Evolutionary conservation across 1,284 basidiomycete genomes (phyloP), one percentile per base, ranked within the genome.

Genomic region (Tranzscheliella williamsii): DNA sequence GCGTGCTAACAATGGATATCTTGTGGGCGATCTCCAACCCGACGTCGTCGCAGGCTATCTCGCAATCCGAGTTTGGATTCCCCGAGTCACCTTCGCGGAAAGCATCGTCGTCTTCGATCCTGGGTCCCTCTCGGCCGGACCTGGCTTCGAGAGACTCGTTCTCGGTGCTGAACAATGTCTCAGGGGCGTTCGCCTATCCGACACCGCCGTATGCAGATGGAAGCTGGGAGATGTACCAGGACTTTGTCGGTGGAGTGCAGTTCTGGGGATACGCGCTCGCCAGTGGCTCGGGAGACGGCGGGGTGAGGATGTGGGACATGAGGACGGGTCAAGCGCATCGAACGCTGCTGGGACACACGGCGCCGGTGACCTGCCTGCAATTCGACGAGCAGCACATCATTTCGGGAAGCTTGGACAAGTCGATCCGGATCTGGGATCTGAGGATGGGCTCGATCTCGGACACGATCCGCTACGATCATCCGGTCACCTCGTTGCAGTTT

Each of bases 261-360:
- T 97, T 97, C 79, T 98, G 94, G 94, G 93, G 92, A 3, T 96
- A 96, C 76, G 95, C 92, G 1, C 84, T 99, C 22, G 91, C 95
- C 3, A 95, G 91, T 68, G 95, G 93, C 2, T 93, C 90, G 70
- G 93, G 91, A 1, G 95, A 99, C 79, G 93, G 94, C 29, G 93
- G 89, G 1, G 91, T 98, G 23, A 82, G 95, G 53, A 95, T 99
- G 91, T 98, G 95, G 95, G 95, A 99, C 76, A 52, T 98, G 93
- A 87, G 95, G 31, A 99, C 94, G 31, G 95, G 95, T 4, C 94
- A 98, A 78, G 88, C 92, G 12, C 93, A 97, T 79, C 83, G 95
- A 32, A 96, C 93, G 8, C 81, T 99, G 38, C 80, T 90, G 20
- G 95, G 94, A 5, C 95, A 99, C 78, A 96, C 91, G 2, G 90